Evolutionary conservation across 2,329 filamentous ascomycete genomes (phyloP), one percentile per base, ranked within the genome.

Genomic region (Blastomyces gilchristii): DNA sequence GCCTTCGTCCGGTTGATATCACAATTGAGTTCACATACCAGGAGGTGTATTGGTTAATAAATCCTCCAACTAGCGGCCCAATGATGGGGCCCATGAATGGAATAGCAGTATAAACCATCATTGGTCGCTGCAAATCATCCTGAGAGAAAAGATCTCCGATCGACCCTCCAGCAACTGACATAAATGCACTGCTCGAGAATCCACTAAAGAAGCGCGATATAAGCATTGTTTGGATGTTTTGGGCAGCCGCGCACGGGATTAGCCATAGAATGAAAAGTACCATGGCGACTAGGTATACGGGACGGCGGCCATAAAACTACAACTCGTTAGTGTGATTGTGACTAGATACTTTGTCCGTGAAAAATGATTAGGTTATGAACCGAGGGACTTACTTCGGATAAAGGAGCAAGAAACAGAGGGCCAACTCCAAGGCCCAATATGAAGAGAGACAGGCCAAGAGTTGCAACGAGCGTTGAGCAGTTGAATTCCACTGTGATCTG

Each of bases 141-240:
- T 80, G 79, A 0, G 77, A 76, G 70, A 91, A 91, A 67, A 91
- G 77, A 69, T 94, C 90, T 49, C 89, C 87, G 11, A 94, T 88
- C 0, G 89, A 92, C 18, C 89, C 89, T 43, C 90, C 90, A 0
- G 88, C 87, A 0, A 94, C 89, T 60, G 83, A 83, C 64, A 89
- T 72, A 67, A 88, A 88, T 2, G 85, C 83, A 66, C 83, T 85
- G 8, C 82, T 83, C 68, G 84, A 84, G 11, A 80, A 72, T 43
- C 83, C 82, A 8, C 80, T 80, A 63, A 87, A 82, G 76, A 87
- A 87, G 57, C 85, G 80, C 28, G 87, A 74, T 16, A 86, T 77
- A 41, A 87, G 71, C 3, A 88, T 76, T 1, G 81, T 80, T 50
- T 75, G 76, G 65, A 86, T 83, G 66, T 79, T 83, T 54, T 81